Evolutionary conservation across 2,329 filamentous ascomycete genomes (phyloP), one percentile per base, ranked within the genome.

Genomic region (Diaporthe citrichinensis): DNA sequence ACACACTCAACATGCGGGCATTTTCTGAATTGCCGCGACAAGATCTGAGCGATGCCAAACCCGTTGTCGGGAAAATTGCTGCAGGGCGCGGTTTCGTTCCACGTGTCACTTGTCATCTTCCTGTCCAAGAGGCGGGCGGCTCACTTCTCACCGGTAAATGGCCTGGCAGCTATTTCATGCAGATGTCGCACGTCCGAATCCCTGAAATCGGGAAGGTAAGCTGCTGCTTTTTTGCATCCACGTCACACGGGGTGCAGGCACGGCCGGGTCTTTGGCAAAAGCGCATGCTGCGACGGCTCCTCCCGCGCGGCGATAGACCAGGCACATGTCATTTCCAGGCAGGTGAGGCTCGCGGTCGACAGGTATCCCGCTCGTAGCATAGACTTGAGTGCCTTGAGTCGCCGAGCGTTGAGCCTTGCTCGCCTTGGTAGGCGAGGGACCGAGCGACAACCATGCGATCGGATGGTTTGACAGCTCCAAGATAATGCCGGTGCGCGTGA

Each of bases 91-190:
- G n/a, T 58, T 58, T 31, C 53, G 59, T 69, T 53, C 34, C 51
- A 73, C 61, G 58, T 65, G 71, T 76, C 75, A 75, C 62, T 67
- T 75, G 51, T 76, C 73, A 76, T 58, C 59, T 65, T 46, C 28
- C 36, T 55, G 12, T 39, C n/a, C 57, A 34, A n/a, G 46, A 68
- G 31, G 23, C 44, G 53, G 72, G 68, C 74, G 62, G 65, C 23
- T 55, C 46, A 76, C 74, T 74, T 73, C 73, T 76, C 73, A 76
- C 75, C 73, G 73, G 75, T 76, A 69, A 75, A 65, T 46, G 39
- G 28, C 14, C 14, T 34, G 69, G 73, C 44, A 69, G 61, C 34
- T 44, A 72, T 73, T 71, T 65, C 73, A 65, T 76, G 75, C 75
- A 76, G 61, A 69, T 69, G 73, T 55, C 73, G 61, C 61, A 44